Base-by-base conservation (phyloP, 257 asterid genomes). In the Penstemon barbatus region DNA sequence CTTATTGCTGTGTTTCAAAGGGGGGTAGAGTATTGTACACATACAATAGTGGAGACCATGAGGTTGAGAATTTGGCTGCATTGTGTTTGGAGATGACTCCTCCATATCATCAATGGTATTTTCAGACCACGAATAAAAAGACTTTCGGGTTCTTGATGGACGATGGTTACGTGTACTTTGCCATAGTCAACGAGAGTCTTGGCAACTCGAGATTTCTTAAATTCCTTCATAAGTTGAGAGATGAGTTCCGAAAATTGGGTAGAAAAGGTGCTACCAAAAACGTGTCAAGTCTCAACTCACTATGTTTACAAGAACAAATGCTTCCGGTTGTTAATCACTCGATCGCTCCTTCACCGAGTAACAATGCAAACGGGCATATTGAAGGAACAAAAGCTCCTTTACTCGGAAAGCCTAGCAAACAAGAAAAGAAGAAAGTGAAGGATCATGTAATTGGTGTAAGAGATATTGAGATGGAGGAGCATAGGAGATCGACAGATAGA, bases 51-150 rank as follows among this genome's bases (percentile, higher is more conserved):
- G 89, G 85, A 19, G 79, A 68, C 69, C 79, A 76, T 0, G 95
- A 85, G 72, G 74, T 77, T 18, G 95, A 86, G 74, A 72, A 68
- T 19, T 65, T 85, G 77, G 95, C 95, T 38, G 78, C 77, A 42
- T 55, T 78, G 68, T 91, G 97, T 79, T 67, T 91, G 81, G 90
- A 88, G 80, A 66, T 18, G 67, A 77, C 84, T 61, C 97, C 97
- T 46, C 84, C 91, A 50, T 81, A 73, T 66, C 97, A 88, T 75
- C 76, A 69, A 53, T 91, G 89, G 92, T 91, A 91, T 79, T 80
- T 82, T 51, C 85, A 91, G 43, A 88, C 95, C 3, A 72, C 74
- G 75, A 75, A 50, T 7, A 69, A 76, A 12, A 76, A 25, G 79
- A 85, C 85, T 50, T 83, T 82, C 54, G 86, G 88, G 70, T 91